Evolutionary conservation across 352 stramenopile genomes (phyloP), one percentile per base, ranked within the genome.

Genomic region (Globisporangium spinosum): DNA sequence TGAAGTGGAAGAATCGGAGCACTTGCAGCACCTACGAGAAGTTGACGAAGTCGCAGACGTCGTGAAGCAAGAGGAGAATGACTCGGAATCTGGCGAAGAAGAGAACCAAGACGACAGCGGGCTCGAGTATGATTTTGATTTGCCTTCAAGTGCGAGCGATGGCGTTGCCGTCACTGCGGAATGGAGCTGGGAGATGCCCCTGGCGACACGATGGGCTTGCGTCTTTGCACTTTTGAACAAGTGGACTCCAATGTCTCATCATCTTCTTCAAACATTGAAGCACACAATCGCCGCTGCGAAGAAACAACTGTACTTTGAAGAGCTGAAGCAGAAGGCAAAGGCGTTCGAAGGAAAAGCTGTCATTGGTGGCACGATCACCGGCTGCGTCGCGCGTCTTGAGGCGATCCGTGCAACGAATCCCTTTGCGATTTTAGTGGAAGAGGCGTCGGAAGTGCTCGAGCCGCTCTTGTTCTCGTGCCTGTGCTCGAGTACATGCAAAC

Each of bases 381-480:
- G 89, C 17, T 97, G 89, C 32, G 89, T 97, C 1, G 82, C 87
- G 6, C 77, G 89, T 43, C 69, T 97, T 9, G 88, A 97, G 64
- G 76, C 83, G 0, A 94, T 97, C 67, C 80, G 87, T 10, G 82
- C 83, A 7, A 96, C 87, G 0, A 90, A 93, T 40, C 89, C 89
- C 5, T 96, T 97, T 65, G 87, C 87, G 2, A 88, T 96, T 65
- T 71, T 97, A 27, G 87, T 95, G 0, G 89, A 96, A 76, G 90
- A 97, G 60, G 87, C 90, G 10, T 92, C 82, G 0, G 89, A 96
- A 77, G 89, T 97, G 32, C 80, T 96, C 63, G 89, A 97, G 62
- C 89, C 90, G 7, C 69, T 96, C n/a, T 59, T 96, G 29, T 90
- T 97, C 45, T 83, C 85, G 43, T 96, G 89, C 61, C 79, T 97